A percentile compares a stretch with the other conserved stretches of the same genome.
These are phyloP conservation scores for Hymenoscyphus salicellus DNA, from an alignment of 2,329 filamentous ascomycete species.

Conservation along the genomic window DNA sequence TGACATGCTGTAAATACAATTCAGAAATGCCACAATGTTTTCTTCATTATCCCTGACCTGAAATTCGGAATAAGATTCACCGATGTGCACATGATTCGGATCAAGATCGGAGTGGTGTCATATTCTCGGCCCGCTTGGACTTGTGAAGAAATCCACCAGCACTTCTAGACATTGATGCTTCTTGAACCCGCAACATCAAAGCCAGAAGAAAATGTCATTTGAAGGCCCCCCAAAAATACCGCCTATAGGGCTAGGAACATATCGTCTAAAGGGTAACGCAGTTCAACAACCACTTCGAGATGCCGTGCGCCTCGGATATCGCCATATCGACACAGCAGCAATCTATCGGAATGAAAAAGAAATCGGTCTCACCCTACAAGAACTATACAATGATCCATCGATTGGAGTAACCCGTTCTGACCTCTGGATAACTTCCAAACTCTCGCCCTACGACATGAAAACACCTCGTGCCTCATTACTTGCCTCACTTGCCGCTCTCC, in stretches of 20 bases:
- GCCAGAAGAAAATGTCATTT: not conserved
- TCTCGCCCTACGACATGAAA: conserved; percentile 12
- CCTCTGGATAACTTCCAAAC: conserved; percentile 29
- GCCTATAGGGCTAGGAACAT: conserved; percentile 18
- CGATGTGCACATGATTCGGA: too few relatives aligned
- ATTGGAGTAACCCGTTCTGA: conserved; percentile 8
- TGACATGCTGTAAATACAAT: not conserved
- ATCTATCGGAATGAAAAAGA: conserved; percentile 21
- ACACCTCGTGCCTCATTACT: conserved; percentile 49
- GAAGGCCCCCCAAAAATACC: conserved; percentile 2
- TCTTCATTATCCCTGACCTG: too few relatives aligned
- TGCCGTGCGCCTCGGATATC: conserved; percentile 25
- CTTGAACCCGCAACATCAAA: too few relatives aligned
- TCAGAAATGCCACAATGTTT: not conserved
- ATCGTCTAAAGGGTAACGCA: conserved; percentile 16
- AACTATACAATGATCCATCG: not conserved
- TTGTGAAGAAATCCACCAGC: too few relatives aligned
- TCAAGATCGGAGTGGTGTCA: too few relatives aligned
- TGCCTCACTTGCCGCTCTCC: conserved; percentile 56
- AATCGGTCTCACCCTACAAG: conserved; percentile 17
- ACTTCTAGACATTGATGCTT: too few relatives aligned
- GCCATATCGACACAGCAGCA: conserved; percentile 27
- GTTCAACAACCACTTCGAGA: conserved; percentile 19
- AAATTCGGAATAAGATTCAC: too few relatives aligned
- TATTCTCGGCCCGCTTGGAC: too few relatives aligned